Evolutionary conservation across 352 stramenopile genomes (phyloP).

Genomic region (Pythium sukuiense): DNA sequence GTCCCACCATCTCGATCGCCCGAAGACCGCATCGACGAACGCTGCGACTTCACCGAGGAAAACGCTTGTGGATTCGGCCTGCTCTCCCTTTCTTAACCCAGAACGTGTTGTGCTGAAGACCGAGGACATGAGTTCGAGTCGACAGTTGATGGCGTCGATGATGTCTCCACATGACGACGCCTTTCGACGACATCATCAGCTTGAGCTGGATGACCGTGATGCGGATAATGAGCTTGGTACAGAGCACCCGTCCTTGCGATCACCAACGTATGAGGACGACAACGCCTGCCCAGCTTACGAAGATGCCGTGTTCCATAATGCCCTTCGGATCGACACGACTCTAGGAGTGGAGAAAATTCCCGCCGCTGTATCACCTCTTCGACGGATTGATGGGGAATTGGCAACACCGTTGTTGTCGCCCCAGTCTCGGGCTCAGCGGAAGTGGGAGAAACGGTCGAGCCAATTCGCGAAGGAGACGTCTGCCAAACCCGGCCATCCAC

Average conservation of each 20-base stretch:
- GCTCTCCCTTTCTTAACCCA: slow-evolving; percentile 25
- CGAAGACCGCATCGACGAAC: background rate
- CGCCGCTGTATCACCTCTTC: background rate
- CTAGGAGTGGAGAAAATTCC: background rate
- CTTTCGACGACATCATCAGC: background rate
- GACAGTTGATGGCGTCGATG: background rate
- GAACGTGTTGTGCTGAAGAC: background rate
- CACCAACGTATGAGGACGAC: slow-evolving; percentile 64
- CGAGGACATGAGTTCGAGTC: background rate
- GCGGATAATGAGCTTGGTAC: background rate
- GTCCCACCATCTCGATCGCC: background rate
- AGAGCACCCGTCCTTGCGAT: slow-evolving; percentile 12
- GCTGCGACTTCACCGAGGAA: background rate
- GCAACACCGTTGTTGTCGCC: slow-evolving; percentile 2
- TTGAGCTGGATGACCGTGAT: background rate
- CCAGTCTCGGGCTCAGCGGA: background rate
- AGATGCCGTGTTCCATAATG: slow-evolving; percentile 16
- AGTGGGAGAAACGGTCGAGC: slow-evolving; percentile 13
- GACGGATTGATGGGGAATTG: background rate
- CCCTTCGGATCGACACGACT: background rate
- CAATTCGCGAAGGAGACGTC: slow-evolving; percentile 9
- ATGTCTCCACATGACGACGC: slow-evolving; percentile 12
- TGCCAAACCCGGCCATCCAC: background rate
- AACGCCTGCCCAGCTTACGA: slow-evolving; percentile 61
- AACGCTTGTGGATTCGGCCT: slow-evolving; percentile 28